Percentiles rank a stretch among this genome's conserved stretches.
These are phyloP conservation scores for Ciborinia camelliae DNA, from an alignment of 2,329 filamentous ascomycete genomes.

Conservation along the genomic window DNA sequence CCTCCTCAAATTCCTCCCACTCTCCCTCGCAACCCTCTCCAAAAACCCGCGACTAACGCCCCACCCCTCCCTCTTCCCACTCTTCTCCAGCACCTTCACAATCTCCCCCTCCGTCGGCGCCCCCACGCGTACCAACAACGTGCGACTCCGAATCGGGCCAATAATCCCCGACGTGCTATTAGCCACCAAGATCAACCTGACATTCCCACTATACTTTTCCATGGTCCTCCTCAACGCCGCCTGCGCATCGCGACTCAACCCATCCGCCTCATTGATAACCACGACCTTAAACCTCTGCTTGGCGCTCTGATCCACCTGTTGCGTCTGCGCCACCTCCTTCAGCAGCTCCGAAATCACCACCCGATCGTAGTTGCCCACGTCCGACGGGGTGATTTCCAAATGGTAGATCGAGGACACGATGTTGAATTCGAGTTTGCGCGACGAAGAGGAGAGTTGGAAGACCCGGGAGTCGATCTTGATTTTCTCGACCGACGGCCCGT, in stretches of 20 bases:
- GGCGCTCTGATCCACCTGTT: constrained; percentile 92
- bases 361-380: constrained; percentile 93
- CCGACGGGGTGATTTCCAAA: constrained; percentile 94
- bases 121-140: constrained; percentile 84
- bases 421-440: constrained; percentile 98
- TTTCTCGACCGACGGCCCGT: constrained; percentile 96
- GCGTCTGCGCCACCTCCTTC: constrained; percentile 97
- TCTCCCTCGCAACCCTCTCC: constrained; percentile 81
- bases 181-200: constrained; percentile 85
- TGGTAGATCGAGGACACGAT: constrained; percentile 97
- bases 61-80: constrained; percentile 79
- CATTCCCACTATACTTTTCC: constrained; percentile 98
- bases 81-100: constrained; percentile 66
- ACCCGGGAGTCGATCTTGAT: constrained; percentile 98
- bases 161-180: constrained; percentile 99
- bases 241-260: constrained; percentile 89
- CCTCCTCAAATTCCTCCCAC: constrained; percentile 82
- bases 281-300: constrained; percentile 97
- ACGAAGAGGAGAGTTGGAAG: constrained; percentile 86
- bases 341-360: constrained; percentile 94
- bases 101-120: constrained; percentile 87
- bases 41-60: constrained; percentile 72
- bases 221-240: constrained; percentile 92
- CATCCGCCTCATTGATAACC: constrained; percentile 97
- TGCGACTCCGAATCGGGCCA: constrained; percentile 91